Percentiles rank a stretch among this genome's conserved stretches.
These are phyloP conservation scores for Gentiana straminea DNA, from an alignment of 257 asterid species.

Conservation along the genomic window DNA sequence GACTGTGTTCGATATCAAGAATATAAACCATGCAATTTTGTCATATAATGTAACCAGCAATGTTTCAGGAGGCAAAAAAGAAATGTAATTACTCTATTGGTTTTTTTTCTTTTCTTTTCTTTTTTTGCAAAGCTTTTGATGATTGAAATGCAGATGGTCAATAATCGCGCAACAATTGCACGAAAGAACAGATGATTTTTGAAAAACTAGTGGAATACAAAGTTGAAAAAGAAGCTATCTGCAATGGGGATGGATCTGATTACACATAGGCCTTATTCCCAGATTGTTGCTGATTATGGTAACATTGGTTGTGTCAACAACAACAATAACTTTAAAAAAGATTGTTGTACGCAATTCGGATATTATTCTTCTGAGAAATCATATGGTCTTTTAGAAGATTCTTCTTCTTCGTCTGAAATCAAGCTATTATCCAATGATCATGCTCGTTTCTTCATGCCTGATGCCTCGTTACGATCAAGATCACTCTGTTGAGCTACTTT, in stretches of 20 bases:
- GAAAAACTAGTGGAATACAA: constrained; percentile 71
- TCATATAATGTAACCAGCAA: too few species aligned
- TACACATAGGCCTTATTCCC: constrained; percentile 87
- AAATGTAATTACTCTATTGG: too few species aligned
- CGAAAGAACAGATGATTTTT: constrained; percentile 61
- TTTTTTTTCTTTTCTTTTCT: too few species aligned
- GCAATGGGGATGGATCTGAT: constrained; percentile 95
- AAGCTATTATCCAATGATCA: constrained; percentile 12
- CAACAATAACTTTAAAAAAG: constrained; percentile 26
- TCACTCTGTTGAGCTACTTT: constrained; percentile 35
- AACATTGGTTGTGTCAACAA: constrained; percentile 43
- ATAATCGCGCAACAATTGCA: constrained; percentile 82
- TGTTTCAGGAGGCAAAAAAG: too few species aligned
- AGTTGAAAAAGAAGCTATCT: constrained; percentile 64
- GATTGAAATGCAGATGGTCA: constrained; percentile 44
- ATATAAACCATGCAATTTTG: too few species aligned
- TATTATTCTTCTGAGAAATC: constrained; percentile 29
- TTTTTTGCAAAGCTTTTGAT: too few species aligned
- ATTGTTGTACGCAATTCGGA: constrained; percentile 23
- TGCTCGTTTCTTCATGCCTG: background rate
- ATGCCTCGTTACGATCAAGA: constrained; percentile 1
- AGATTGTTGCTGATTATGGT: constrained; percentile 76
- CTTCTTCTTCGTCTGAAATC: constrained; percentile 1
- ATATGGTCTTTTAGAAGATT: constrained; percentile 6
- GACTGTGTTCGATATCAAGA: too few species aligned